Evolutionary conservation across 169 alveolate species (phyloP), one percentile per base, ranked within the genome.

Genomic region (Eimeria tenella): DNA sequence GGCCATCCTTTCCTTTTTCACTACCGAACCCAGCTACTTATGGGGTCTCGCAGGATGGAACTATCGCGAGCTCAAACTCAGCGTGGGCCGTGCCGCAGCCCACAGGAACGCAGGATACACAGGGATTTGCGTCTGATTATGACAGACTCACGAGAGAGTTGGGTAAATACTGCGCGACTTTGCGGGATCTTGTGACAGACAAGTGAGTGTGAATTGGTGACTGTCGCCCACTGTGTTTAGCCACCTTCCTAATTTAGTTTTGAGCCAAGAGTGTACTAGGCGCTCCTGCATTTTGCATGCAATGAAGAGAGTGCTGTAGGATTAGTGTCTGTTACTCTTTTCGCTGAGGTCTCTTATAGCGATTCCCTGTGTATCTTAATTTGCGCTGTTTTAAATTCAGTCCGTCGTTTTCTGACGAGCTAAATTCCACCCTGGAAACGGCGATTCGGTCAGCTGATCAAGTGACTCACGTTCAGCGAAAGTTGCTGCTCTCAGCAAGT

Each of bases 61-160:
- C 75, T 19, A 21, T 25, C 50, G 74, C 10, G 5, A 9, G 56
- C 58, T 10, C 25, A 3, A 82, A 55, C 53, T 42, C 21, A 58
- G 10, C 25, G 0, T 56, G 19, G 9, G 23, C 42, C 8, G 15
- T 58, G 71, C 90, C 52, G 71, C 90, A 82, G 75, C 71, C n/a
- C 49, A 58, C 4, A 7, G 23, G 55, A n/a, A 25, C 90, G 55
- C 74, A 82, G 49, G 75, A 82, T 15, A 25, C 90, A 58, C 90
- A 55, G 74, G 90, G 90, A 58, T 82, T 82, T 56, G 90, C 90
- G 60, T 82, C 90, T 21, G 90, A 82, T 56, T 82, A 82, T 55
- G 90, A 82, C 90, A 82, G 90, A 82, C 90, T 82, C 25, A 82
- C 90, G 90, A 82, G 90, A 55, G 90, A 82, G 58, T 74, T 82